A percentile compares a stretch with the other conserved stretches of the same genome.
Conservation (phyloP, 2,329 filamentous ascomycete species). For the Diaporthe caulivora region DNA sequence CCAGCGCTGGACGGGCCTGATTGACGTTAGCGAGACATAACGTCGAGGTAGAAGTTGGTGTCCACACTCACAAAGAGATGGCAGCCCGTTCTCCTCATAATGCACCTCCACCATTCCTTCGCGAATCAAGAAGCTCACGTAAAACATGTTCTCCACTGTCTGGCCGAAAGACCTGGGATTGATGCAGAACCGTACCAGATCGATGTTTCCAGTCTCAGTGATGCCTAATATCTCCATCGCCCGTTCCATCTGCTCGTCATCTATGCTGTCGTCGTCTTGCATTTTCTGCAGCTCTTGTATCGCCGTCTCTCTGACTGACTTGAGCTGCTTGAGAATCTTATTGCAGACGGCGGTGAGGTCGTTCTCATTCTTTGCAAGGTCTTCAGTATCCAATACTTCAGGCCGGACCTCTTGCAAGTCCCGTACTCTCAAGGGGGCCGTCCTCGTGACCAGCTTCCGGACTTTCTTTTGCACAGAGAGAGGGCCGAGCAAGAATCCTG, state of each 20-base stretch:
- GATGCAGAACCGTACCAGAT: conserved; percentile 87
- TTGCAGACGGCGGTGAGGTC: conserved; percentile 84
- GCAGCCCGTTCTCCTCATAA: conserved; percentile 79
- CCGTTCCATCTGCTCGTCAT: conserved; percentile 58
- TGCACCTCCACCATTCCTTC: conserved; percentile 84
- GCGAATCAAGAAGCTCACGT: conserved; percentile 91
- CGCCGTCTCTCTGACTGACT: conserved; percentile 58
- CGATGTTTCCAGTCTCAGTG: conserved; percentile 76
- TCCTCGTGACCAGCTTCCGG: conserved; percentile 77
- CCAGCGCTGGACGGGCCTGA: conserved; percentile 22
- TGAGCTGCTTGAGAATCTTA: conserved; percentile 77
- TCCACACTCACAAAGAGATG: conserved; percentile 78
- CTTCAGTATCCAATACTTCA: conserved; percentile 79
- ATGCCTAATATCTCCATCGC: conserved; percentile 77
- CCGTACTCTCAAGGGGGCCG: conserved; percentile 76
- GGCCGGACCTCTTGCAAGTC: conserved; percentile 80
- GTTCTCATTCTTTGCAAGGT: conserved; percentile 81
- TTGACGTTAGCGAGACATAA: not conserved
- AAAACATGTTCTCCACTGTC: conserved; percentile 97
- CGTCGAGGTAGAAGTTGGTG: not conserved
- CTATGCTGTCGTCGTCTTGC: conserved; percentile 59
- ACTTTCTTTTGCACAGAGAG: conserved; percentile 89
- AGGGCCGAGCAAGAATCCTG: conserved; percentile 89
- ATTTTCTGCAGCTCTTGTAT: conserved; percentile 59
- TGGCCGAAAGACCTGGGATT: conserved; percentile 94